phyloP scores from a whole-genome alignment of 495 filamentous ascomycete genomes.

The Staphylotrichum tortipilum region DNA sequence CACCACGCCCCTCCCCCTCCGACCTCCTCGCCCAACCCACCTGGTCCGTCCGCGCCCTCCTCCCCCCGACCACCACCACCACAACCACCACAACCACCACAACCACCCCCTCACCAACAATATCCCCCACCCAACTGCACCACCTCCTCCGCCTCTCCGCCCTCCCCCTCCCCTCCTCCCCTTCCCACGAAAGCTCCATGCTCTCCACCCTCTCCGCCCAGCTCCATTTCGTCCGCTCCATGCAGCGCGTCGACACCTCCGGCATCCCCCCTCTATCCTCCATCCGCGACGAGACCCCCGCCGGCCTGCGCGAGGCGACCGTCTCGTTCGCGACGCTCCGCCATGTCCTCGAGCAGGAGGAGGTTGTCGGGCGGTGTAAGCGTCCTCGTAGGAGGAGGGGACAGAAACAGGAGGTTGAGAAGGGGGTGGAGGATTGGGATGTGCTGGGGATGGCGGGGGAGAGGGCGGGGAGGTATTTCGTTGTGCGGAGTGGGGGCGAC shows the following conservation, averaged over 20 bases:
- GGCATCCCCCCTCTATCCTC: slow-evolving; percentile 62
- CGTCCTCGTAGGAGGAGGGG: slow-evolving; percentile 35
- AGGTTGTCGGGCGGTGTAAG: slow-evolving; percentile 32
- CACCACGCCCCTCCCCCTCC: slow-evolving; percentile 7
- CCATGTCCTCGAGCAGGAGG: slow-evolving; percentile 34
- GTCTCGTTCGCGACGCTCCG: slow-evolving; percentile 34
- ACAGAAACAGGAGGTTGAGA: slow-evolving; percentile 4
- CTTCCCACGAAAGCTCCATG: slow-evolving; percentile 53
- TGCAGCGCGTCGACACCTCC: slow-evolving; percentile 69
- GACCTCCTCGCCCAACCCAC: slow-evolving; percentile 58
- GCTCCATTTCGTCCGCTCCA: slow-evolving; percentile 76
- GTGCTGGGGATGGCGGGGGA: slow-evolving; percentile 55
- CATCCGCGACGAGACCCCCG: slow-evolving; percentile 71
- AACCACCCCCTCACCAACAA: slow-evolving; percentile 22
- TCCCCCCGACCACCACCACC: slow-evolving; percentile 38
- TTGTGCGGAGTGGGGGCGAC: slow-evolving; percentile 60
- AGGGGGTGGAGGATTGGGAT: slow-evolving; percentile 53
- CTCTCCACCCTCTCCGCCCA: slow-evolving; percentile 69
- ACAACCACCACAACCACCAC: slow-evolving; percentile 30
- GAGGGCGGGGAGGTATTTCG: slow-evolving; percentile 65
- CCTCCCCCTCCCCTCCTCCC: slow-evolving; percentile 59
- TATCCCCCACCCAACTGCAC: slow-evolving; percentile 44
- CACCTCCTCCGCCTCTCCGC: slow-evolving; percentile 90
- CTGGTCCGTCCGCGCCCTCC: slow-evolving; percentile 79
- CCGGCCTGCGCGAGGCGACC: slow-evolving; percentile 32